phyloP scores from a whole-genome alignment of 1,139 yeast species.

The Yamadazyma epiphylla region DNA sequence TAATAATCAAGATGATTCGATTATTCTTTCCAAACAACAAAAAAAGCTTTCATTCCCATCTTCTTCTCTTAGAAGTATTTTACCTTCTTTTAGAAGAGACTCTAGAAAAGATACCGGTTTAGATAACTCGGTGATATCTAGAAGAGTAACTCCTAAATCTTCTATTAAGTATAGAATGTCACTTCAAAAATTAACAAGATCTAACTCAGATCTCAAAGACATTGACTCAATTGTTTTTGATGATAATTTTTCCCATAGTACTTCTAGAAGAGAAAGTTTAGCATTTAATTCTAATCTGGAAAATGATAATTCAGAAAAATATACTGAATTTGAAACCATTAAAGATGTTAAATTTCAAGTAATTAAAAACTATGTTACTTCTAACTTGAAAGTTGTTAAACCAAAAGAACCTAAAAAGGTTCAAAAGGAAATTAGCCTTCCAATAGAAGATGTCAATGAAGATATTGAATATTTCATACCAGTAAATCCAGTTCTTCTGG shows the following conservation, averaged over 20 bases:
- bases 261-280: slow-evolving; percentile 10
- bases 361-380: slow-evolving; percentile 7
- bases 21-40: neutral
- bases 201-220: slow-evolving; percentile 2
- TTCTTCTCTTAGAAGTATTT: neutral
- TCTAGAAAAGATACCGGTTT: slow-evolving; percentile 2
- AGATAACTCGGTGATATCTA: slow-evolving; percentile 1
- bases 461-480: slow-evolving; percentile 1
- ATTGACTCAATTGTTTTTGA: slow-evolving; percentile 6
- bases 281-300: slow-evolving; percentile 2
- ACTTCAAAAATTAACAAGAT: neutral
- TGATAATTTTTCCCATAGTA: slow-evolving; percentile 11
- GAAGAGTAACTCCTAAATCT: slow-evolving; percentile 1
- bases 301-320: slow-evolving; percentile 1
- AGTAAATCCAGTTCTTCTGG: slow-evolving; percentile 2
- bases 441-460: neutral
- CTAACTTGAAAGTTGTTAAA: slow-evolving; percentile 7
- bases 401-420: slow-evolving; percentile 1
- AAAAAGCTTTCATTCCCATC: slow-evolving; percentile 3
- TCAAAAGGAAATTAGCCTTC: neutral
- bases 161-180: slow-evolving; percentile 1
- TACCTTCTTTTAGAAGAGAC: neutral
- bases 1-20: neutral
- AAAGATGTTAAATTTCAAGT: slow-evolving; percentile 13
- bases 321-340: slow-evolving; percentile 14